phyloP scores from a whole-genome alignment of 352 stramenopile genomes.

The Phytophthora fragariaefolia region DNA sequence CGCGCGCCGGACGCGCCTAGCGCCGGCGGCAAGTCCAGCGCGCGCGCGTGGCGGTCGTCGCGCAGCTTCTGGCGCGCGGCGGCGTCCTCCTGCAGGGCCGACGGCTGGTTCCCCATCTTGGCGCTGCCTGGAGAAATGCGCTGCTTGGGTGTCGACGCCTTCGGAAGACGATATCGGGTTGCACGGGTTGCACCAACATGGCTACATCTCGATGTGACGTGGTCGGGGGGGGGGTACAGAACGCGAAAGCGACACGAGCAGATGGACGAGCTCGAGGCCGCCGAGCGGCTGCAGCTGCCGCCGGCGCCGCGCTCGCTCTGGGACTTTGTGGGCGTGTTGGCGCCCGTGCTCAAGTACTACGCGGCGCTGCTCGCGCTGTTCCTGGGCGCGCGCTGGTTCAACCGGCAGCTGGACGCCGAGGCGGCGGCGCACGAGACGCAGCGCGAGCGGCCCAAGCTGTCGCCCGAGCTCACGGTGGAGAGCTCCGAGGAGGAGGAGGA shows the following conservation, averaged over 20 bases:
- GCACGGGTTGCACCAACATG: neutral
- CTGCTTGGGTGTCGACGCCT: constrained; percentile 15
- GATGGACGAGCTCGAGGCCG: constrained; percentile 12
- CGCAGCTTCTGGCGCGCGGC: constrained; percentile 18
- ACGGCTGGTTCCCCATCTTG: constrained; percentile 40
- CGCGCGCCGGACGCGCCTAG: neutral
- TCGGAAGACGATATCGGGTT: neutral
- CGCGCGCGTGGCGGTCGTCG: constrained; percentile 19
- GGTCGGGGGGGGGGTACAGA: neutral
- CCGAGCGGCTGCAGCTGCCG: constrained; percentile 33
- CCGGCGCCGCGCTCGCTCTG: constrained; percentile 52
- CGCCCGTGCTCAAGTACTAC: constrained; percentile 85
- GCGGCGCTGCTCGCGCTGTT: constrained; percentile 65
- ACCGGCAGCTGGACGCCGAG: constrained; percentile 63
- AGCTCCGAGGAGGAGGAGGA: constrained; percentile 59
- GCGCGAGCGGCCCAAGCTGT: constrained; percentile 48
- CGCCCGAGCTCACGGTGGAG: constrained; percentile 51
- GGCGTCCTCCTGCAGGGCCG: constrained; percentile 15
- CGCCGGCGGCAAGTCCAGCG: constrained; percentile 21
- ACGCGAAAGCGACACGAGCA: neutral
- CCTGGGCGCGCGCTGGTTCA: constrained; percentile 63
- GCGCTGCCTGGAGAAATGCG: constrained; percentile 20
- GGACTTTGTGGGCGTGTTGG: constrained; percentile 58
- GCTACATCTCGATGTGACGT: constrained; percentile 10
- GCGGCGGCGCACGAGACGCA: constrained; percentile 46